Evolutionary conservation across 257 asterid species (phyloP), one percentile per base, ranked within the genome.

Genomic region (Penstemon newberryi): DNA sequence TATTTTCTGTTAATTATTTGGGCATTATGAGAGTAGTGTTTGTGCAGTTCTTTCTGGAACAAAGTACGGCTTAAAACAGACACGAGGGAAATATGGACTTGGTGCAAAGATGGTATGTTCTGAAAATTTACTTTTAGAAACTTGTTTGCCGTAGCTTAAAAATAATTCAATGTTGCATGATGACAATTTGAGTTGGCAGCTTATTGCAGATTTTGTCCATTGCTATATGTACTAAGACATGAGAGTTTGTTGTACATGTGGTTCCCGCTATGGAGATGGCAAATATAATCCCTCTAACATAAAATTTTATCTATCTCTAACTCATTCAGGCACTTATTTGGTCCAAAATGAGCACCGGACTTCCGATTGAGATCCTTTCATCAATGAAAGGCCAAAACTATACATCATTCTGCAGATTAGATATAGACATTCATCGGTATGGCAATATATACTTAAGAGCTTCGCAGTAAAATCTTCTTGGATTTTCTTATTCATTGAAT

Each of bases 311-410:
- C 36, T 8, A 18, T 75, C 42, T 60, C 72, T n/a, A 62, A 47
- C 51, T 12, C 40, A 11, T 79, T 80, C 86, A 91, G 97, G 97
- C 97, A 44, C 84, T 91, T 73, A 91, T 91, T 73, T 91, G 97
- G 97, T 91, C 97, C 70, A 91, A 91, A 81, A 91, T 91, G 97
- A 91, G 97, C 83, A 91, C 97, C 65, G 96, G 96, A 65, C 88
- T 91, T 66, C 97, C 97, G 55, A 91, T 91, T 73, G 95, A 91
- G 74, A 91, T 91, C 76, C 68, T 78, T 57, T 86, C 97, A 11
- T 88, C 97, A 71, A 88, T 88, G 95, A 83, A 82, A 78, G 87
- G 86, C 78, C 95, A 86, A 77, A 75, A 60, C 47, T 84, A 80
- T 82, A 76, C 90, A 66, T 74, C 97, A 51, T 88, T 91, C 78